A percentile compares a stretch with the other conserved stretches of the same genome.
Evolutionary conservation across 2,329 filamentous ascomycete species (phyloP).

Genomic region (Fusarium nurragi): DNA sequence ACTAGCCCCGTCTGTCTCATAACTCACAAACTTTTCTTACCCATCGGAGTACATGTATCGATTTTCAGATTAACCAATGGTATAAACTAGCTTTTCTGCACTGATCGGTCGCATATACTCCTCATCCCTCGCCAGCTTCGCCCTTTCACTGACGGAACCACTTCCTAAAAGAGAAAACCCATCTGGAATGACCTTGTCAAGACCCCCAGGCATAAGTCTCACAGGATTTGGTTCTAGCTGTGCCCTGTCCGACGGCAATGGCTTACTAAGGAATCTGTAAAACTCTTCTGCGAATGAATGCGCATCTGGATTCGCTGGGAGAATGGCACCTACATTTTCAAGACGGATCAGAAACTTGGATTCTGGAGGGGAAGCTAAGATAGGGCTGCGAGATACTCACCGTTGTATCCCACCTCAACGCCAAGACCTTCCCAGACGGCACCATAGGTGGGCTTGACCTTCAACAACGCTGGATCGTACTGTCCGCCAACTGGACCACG

Average conservation of each 20-base stretch:
- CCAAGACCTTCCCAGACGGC: conserved; percentile 56
- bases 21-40: no score
- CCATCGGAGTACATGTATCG: no score
- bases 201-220: conserved; percentile 47
- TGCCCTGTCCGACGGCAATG: neutral
- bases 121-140: conserved; percentile 31
- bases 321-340: neutral
- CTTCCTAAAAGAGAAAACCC: conserved; percentile 44
- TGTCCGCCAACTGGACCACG: conserved; percentile 36
- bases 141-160: conserved; percentile 38
- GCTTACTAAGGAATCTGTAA: conserved; percentile 48
- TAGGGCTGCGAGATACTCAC: conserved; percentile 14
- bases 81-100: conserved; percentile 53
- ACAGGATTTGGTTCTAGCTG: conserved; percentile 46
- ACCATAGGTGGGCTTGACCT: conserved; percentile 50
- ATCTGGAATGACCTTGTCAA: conserved; percentile 43
- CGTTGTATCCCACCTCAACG: conserved; percentile 52
- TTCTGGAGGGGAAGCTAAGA: fast-evolving
- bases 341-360: fast-evolving
- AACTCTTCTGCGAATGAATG: conserved; percentile 49
- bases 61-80: neutral
- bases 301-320: conserved; percentile 38
- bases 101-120: conserved; percentile 52
- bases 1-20: no score
- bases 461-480: conserved; percentile 39